Evolutionary conservation across 2,329 filamentous ascomycete genomes (phyloP).

Genomic region (Neonectria neomacrospora): DNA sequence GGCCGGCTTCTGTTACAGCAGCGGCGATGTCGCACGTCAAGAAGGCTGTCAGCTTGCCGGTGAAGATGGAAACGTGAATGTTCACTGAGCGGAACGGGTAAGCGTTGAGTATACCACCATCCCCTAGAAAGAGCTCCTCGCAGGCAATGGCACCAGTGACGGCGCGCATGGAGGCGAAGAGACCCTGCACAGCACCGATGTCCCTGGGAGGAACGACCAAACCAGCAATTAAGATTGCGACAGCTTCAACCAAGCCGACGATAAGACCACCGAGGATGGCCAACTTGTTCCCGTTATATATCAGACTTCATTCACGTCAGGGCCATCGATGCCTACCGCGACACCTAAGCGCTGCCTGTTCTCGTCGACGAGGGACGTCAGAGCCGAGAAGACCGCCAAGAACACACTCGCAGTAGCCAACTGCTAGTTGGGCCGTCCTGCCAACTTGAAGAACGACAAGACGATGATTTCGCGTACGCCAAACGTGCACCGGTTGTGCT

Average conservation of each 20-base stretch:
- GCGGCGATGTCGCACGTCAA: not conserved
- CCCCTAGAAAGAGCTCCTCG: not conserved
- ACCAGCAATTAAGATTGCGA: constrained; percentile 7
- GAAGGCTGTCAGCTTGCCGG: not conserved
- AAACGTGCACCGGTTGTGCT: not conserved
- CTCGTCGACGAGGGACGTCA: constrained; percentile 2
- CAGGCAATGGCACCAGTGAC: not conserved
- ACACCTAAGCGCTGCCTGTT: not conserved
- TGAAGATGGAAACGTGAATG: not conserved
- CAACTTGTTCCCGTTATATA: not conserved
- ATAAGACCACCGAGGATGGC: not conserved
- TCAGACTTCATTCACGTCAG: not conserved
- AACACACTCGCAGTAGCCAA: not conserved
- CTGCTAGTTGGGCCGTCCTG: not conserved
- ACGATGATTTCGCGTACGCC: not conserved
- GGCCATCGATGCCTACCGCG: not conserved
- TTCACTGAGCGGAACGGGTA: not conserved
- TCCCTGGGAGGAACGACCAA: constrained; percentile 7
- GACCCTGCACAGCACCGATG: not conserved
- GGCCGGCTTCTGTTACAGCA: not conserved
- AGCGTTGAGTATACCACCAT: not conserved
- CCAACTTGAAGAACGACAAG: not conserved
- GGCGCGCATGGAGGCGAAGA: not conserved
- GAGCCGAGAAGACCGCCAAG: not conserved
- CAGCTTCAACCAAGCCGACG: constrained; percentile 7